Percentiles rank a stretch among this genome's conserved stretches.
Conservation (phyloP, 805 yeast genomes). For the Saccharomycopsis malanga region DNA sequence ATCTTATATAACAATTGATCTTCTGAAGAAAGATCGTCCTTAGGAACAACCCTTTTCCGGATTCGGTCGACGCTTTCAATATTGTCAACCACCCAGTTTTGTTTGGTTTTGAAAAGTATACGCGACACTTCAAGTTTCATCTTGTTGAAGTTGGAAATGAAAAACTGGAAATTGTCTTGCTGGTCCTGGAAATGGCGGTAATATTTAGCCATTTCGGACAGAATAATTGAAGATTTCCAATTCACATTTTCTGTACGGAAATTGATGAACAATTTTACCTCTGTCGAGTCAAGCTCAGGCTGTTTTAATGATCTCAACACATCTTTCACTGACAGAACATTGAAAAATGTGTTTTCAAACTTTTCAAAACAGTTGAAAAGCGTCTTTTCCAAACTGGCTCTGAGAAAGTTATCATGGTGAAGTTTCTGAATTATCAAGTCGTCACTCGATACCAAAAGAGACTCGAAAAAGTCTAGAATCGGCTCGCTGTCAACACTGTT, state of each 20-base stretch:
- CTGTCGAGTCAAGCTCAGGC: slow-evolving; percentile 24
- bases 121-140: slow-evolving; percentile 39
- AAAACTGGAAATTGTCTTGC: slow-evolving; percentile 49
- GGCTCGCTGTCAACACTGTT: slow-evolving; percentile 24
- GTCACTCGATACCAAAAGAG: slow-evolving; percentile 26
- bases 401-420: slow-evolving; percentile 21
- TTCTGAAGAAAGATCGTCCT: slow-evolving; percentile 40
- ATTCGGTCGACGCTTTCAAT: slow-evolving; percentile 66
- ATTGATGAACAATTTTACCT: slow-evolving; percentile 22
- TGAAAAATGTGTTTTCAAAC: slow-evolving; percentile 24
- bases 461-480: slow-evolving; percentile 25
- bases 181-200: slow-evolving; percentile 57
- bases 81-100: slow-evolving; percentile 49
- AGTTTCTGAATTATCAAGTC: slow-evolving; percentile 25
- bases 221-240: slow-evolving; percentile 34
- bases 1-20: slow-evolving; percentile 38
- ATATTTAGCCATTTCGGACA: slow-evolving; percentile 41
- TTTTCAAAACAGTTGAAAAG: slow-evolving; percentile 25
- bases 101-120: slow-evolving; percentile 25
- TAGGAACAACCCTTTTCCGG: slow-evolving; percentile 54
- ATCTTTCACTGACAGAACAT: slow-evolving; percentile 17
- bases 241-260: slow-evolving; percentile 30
- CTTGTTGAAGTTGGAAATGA: slow-evolving; percentile 40
- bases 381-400: slow-evolving; percentile 22
- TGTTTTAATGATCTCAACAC: slow-evolving; percentile 23